phyloP scores from a whole-genome alignment of 139 green algal species.

The Asterochloris sp. region DNA sequence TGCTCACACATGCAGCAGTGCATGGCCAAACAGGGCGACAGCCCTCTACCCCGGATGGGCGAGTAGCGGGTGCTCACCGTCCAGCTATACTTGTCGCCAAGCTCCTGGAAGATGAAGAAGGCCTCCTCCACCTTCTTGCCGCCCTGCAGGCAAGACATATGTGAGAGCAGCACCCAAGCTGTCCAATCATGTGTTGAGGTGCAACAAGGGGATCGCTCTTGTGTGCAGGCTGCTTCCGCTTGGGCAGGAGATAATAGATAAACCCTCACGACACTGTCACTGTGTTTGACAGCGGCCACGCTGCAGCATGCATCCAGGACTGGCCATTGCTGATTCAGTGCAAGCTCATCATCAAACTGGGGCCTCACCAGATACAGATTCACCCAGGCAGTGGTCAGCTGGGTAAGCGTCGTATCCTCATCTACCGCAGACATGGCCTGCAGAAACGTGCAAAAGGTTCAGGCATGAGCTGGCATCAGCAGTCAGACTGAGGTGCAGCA shows the following conservation, averaged over 20 bases:
- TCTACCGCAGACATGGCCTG: conserved; percentile 84
- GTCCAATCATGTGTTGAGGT: no score
- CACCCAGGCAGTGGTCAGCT: conserved; percentile 93
- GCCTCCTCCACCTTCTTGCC: conserved; percentile 95
- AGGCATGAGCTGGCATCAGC: no score
- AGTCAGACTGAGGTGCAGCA: no score
- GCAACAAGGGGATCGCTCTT: no score
- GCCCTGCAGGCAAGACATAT: conserved; percentile 45
- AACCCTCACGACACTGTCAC: not conserved
- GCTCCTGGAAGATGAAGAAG: conserved; percentile 91
- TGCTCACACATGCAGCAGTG: not conserved
- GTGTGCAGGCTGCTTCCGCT: no score
- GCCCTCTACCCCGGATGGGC: not conserved
- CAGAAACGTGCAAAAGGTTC: not conserved
- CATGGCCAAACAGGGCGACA: not conserved
- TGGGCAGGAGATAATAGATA: no score
- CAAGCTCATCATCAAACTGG: not conserved
- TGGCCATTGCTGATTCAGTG: not conserved
- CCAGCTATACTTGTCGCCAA: conserved; percentile 94
- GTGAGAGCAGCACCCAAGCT: not conserved
- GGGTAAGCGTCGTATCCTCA: conserved; percentile 94
- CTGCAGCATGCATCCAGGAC: no score
- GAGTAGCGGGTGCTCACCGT: conserved; percentile 51
- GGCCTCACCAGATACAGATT: conserved; percentile 70
- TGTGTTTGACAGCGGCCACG: no score